Percentiles rank a stretch among this genome's conserved stretches.
phyloP scores from a whole-genome alignment of 2,329 filamentous ascomycete genomes.

The Pyrenochaeta sp. region DNA sequence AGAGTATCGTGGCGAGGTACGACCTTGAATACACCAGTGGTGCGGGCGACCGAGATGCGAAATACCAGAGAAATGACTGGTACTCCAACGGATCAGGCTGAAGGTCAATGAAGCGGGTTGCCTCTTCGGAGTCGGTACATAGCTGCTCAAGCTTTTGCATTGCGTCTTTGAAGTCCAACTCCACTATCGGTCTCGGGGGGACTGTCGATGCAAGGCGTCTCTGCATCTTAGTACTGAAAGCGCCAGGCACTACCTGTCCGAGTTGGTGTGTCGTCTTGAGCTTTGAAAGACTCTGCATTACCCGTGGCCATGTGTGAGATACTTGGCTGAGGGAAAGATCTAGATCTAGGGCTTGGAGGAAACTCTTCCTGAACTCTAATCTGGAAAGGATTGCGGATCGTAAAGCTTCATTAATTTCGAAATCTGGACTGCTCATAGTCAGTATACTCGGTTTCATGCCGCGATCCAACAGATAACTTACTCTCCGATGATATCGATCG shows the following conservation, averaged over 20 bases:
- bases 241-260: constrained; percentile 71
- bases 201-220: constrained; percentile 92
- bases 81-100: constrained; percentile 44
- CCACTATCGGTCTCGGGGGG: constrained; percentile 87
- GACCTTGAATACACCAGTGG: constrained; percentile 85
- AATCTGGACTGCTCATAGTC: constrained; percentile 23
- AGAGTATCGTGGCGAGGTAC: constrained; percentile 77
- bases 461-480: constrained; percentile 17
- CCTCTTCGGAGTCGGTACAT: constrained; percentile 74
- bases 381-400: constrained; percentile 68
- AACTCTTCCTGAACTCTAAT: constrained; percentile 70
- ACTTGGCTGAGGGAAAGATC: constrained; percentile 39
- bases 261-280: constrained; percentile 69
- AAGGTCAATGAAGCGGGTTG: constrained; percentile 41
- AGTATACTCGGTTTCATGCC: constrained; percentile 6
- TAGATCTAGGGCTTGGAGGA: constrained; percentile 62
- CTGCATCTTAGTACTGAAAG: constrained; percentile 91
- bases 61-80: constrained; percentile 73
- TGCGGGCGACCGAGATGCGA: constrained; percentile 80
- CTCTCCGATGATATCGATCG: constrained; percentile 40
- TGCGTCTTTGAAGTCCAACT: constrained; percentile 75
- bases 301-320: constrained; percentile 47
- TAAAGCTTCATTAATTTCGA: constrained; percentile 45
- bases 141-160: constrained; percentile 73
- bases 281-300: constrained; percentile 54